Percentiles rank a stretch among this genome's conserved stretches.
Conservation (phyloP, 2,329 filamentous ascomycete genomes). For the Botryotinia globosa region DNA sequence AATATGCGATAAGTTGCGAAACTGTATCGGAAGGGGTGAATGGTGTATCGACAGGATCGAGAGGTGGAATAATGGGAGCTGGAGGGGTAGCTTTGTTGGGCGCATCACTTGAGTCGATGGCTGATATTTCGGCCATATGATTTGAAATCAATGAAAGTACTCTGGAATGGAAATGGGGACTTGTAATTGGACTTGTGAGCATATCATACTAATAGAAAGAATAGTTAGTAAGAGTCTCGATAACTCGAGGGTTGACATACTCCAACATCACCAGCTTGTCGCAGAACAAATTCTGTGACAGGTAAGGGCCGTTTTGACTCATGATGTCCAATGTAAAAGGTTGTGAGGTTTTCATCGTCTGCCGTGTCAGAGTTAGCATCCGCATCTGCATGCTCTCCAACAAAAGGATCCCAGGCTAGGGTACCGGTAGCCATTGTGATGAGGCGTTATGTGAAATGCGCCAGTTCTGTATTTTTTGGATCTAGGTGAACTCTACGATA, state of each 20-base stretch:
- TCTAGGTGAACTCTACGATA: not conserved
- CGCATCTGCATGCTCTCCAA: constrained; percentile 12
- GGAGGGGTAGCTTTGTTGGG: constrained; percentile 47
- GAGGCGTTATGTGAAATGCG: not conserved
- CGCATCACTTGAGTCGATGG: constrained; percentile 43
- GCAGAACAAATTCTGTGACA: constrained; percentile 62
- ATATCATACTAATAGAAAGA: constrained; percentile 63
- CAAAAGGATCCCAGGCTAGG: not conserved
- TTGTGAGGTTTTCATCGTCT: constrained; percentile 40
- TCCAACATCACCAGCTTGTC: constrained; percentile 65
- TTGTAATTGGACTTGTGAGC: constrained; percentile 76
- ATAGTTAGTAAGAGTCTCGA: not conserved
- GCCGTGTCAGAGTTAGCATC: constrained; percentile 28
- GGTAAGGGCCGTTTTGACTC: constrained; percentile 61
- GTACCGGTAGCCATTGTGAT: constrained; percentile 18
- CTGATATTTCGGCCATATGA: constrained; percentile 46
- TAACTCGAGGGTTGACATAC: constrained; percentile 47
- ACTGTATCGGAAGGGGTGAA: constrained; percentile 66
- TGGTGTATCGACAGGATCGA: constrained; percentile 77
- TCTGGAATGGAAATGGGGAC: constrained; percentile 65
- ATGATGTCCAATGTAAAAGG: constrained; percentile 73
- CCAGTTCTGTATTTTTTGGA: not conserved
- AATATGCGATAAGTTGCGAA: constrained; percentile 71
- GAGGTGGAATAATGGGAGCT: constrained; percentile 60
- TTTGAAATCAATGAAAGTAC: constrained; percentile 60